phyloP scores from a whole-genome alignment of 2,329 filamentous ascomycete genomes.

The Epichloe gansuensis region DNA sequence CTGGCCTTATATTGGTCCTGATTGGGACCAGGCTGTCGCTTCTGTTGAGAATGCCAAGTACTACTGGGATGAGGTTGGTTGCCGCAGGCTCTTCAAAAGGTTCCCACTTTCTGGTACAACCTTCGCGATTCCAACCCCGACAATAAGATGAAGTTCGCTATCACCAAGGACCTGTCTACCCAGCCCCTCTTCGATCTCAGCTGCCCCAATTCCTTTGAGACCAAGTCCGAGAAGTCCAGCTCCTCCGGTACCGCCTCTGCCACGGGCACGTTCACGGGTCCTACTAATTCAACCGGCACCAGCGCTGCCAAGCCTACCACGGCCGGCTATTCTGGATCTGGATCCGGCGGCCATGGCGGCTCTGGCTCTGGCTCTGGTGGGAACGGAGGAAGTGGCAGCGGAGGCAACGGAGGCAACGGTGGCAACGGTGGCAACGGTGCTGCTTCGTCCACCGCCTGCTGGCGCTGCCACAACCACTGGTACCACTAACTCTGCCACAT shows the following conservation, averaged over 20 bases:
- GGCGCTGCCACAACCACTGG: background rate
- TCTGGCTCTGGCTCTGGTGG: conserved; percentile 9
- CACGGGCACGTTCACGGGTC: conserved; percentile 2
- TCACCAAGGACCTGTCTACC: conserved; percentile 40
- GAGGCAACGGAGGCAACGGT: background rate
- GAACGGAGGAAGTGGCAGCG: conserved; percentile 3
- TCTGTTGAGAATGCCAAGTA: conserved; percentile 46
- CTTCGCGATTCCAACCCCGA: conserved; percentile 49
- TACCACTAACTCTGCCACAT: background rate
- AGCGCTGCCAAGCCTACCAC: conserved; percentile 2
- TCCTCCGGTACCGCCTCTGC: background rate
- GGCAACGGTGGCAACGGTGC: background rate
- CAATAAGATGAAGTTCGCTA: conserved; percentile 46
- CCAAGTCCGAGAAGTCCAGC: conserved; percentile 13
- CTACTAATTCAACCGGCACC: conserved; percentile 4
- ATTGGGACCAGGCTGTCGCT: conserved; percentile 42
- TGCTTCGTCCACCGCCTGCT: background rate
- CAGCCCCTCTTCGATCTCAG: conserved; percentile 40
- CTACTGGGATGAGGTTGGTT: conserved; percentile 53
- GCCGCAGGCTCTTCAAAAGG: conserved; percentile 44
- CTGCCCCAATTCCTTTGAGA: conserved; percentile 34
- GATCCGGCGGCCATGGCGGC: conserved; percentile 2
- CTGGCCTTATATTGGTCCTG: conserved; percentile 46
- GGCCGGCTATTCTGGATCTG: conserved; percentile 2
- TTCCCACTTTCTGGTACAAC: conserved; percentile 49